Conservation (phyloP, 768 basidiomycete genomes). For the Dioszegia aurantiaca region DNA sequence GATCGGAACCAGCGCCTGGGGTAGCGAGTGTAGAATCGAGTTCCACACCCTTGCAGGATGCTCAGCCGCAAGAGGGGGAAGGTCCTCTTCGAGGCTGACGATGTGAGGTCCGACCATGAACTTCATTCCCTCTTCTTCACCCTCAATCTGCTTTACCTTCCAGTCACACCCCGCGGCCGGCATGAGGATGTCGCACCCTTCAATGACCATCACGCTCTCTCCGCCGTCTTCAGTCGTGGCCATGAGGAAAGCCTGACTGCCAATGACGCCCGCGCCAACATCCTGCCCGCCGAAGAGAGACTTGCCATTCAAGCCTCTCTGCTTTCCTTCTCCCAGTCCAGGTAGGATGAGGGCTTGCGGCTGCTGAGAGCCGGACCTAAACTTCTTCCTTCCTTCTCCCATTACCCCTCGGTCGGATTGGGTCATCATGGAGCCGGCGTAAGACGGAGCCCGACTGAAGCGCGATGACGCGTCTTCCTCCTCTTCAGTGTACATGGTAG, state of each 20-base stretch:
- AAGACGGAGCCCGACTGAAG: constrained; percentile 2
- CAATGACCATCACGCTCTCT: constrained; percentile 10
- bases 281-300: constrained; percentile 25
- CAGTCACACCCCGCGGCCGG: constrained; percentile 6
- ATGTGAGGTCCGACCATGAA: constrained; percentile 13
- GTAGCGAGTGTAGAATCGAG: constrained; percentile 27
- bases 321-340: constrained; percentile 23
- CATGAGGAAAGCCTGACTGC: constrained; percentile 1
- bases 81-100: constrained; percentile 26
- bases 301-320: constrained; percentile 21
- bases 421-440: background rate
- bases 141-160: constrained; percentile 7
- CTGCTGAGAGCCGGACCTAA: background rate
- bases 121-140: constrained; percentile 8
- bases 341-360: constrained; percentile 12
- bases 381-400: constrained; percentile 9
- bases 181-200: constrained; percentile 31
- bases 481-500: constrained; percentile 15
- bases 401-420: background rate
- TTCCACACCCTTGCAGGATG: constrained; percentile 46
- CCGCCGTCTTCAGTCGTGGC: background rate
- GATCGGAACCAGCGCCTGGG: constrained; percentile 26
- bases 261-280: constrained; percentile 28
- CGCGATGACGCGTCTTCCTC: constrained; percentile 2
- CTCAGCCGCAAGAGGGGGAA: constrained; percentile 35